A percentile compares a stretch with the other conserved stretches of the same genome.
phyloP scores from a whole-genome alignment of 2,329 filamentous ascomycete species.

The Sclerotinia nivalis region DNA sequence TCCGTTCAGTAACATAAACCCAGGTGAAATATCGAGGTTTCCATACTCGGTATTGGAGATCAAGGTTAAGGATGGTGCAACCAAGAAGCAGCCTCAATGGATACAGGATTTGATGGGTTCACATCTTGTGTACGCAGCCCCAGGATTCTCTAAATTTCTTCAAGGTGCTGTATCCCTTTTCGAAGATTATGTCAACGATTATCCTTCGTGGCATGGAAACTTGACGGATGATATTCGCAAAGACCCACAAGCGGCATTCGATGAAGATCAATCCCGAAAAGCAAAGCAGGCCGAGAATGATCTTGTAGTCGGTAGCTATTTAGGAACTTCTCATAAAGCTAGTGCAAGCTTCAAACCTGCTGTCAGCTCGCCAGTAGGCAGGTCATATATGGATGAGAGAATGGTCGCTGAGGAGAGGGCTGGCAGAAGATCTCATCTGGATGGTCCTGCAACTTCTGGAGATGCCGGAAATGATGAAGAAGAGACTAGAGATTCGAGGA shows the following conservation, averaged over 20 bases:
- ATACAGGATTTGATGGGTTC: constrained; percentile 88
- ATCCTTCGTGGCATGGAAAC: constrained; percentile 94
- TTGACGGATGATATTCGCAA: constrained; percentile 91
- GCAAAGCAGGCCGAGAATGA: constrained; percentile 83
- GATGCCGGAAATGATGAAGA: constrained; percentile 42
- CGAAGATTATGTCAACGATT: constrained; percentile 91
- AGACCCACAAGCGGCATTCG: constrained; percentile 86
- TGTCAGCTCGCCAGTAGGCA: constrained; percentile 66
- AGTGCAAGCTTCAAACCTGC: constrained; percentile 57
- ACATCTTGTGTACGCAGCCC: constrained; percentile 85
- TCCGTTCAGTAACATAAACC: constrained; percentile 83
- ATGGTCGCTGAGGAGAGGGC: constrained; percentile 49
- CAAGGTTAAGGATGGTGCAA: constrained; percentile 71
- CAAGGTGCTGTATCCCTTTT: constrained; percentile 91
- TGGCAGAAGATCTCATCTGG: constrained; percentile 36
- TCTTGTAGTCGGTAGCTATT: constrained; percentile 83
- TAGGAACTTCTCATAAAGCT: constrained; percentile 51
- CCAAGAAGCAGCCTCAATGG: constrained; percentile 76
- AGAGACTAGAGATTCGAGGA: constrained; percentile 40
- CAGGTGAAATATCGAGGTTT: constrained; percentile 88
- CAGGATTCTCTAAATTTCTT: constrained; percentile 94
- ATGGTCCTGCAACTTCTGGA: constrained; percentile 31
- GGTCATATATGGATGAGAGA: constrained; percentile 62
- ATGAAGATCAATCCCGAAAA: constrained; percentile 83
- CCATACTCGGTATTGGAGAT: constrained; percentile 91